These are phyloP conservation scores for Pueraria montana DNA, from an alignment of 306 rosid species.

Conservation along the genomic window DNA sequence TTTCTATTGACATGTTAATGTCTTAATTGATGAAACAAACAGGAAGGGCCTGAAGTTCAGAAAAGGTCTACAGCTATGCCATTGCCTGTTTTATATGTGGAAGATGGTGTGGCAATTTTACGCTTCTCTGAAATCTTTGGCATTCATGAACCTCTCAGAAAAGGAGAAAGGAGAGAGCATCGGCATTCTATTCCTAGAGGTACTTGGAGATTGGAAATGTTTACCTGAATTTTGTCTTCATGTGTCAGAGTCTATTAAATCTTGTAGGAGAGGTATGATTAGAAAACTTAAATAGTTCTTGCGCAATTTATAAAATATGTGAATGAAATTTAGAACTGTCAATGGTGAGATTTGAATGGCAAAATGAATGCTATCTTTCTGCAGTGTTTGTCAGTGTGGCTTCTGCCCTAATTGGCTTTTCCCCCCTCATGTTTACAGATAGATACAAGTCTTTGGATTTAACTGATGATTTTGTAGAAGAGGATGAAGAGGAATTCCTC, in stretches of 20 bases:
- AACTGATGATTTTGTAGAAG: conserved; percentile 82
- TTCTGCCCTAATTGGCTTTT: conserved; percentile 41
- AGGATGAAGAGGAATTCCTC: conserved; percentile 91
- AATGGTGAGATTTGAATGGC: conserved; percentile 31
- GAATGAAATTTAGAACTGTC: conserved; percentile 38
- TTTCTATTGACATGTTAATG: conserved; percentile 50
- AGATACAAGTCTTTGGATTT: conserved; percentile 65
- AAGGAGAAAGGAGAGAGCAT: conserved; percentile 85
- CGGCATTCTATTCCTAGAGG: conserved; percentile 75
- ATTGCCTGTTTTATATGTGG: conserved; percentile 86
- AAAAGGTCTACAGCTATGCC: conserved; percentile 61
- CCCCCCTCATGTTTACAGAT: conserved; percentile 61
- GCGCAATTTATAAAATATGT: neutral
- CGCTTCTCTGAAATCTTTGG: conserved; percentile 96
- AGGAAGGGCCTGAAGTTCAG: conserved; percentile 69
- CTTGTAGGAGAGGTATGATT: conserved; percentile 24
- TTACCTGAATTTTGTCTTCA: conserved; percentile 38
- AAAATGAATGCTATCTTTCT: conserved; percentile 40
- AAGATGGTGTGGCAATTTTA: conserved; percentile 84
- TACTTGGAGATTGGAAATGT: conserved; percentile 40
- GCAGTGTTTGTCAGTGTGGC: conserved; percentile 28
- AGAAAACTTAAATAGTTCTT: conserved; percentile 34
- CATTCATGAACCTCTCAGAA: conserved; percentile 77
- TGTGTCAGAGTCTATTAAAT: conserved; percentile 32
- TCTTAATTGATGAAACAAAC: conserved; percentile 49